Evolutionary conservation across 129 eudicot species (phyloP).

Genomic region (Chrysanthemum seticuspe): DNA sequence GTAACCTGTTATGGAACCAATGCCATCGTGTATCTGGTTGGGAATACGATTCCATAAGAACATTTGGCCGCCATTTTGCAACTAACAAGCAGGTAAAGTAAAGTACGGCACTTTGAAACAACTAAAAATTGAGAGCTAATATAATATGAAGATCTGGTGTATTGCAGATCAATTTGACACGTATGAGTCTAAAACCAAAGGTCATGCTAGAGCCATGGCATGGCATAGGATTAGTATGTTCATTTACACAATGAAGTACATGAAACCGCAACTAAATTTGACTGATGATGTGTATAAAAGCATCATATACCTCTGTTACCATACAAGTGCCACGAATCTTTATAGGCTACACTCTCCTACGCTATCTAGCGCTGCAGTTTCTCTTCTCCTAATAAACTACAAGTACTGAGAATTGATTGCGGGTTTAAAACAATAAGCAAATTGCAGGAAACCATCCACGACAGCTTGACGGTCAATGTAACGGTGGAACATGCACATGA

Average conservation of each 20-base stretch:
- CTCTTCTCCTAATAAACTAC: conserved; percentile 1
- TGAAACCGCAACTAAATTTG: conserved; percentile 2
- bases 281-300: conserved; percentile 5
- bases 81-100: too few species aligned
- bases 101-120: too few species aligned
- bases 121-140: too few species aligned
- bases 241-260: background rate
- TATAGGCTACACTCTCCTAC: conserved; percentile 6
- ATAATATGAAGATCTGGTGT: too few species aligned
- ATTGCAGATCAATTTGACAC: background rate
- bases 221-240: background rate
- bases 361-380: background rate
- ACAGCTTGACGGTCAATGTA: background rate
- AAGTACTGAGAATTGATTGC: background rate
- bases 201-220: background rate
- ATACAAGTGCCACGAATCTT: conserved; percentile 3
- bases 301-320: background rate
- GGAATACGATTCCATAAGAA: too few species aligned
- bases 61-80: too few species aligned
- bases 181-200: background rate
- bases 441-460: background rate
- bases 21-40: too few species aligned
- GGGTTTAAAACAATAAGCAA: background rate
- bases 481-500: background rate
- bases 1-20: too few species aligned